Base-by-base conservation (phyloP, 179 eudicot genomes). In the Heliamphora pulchella region DNA sequence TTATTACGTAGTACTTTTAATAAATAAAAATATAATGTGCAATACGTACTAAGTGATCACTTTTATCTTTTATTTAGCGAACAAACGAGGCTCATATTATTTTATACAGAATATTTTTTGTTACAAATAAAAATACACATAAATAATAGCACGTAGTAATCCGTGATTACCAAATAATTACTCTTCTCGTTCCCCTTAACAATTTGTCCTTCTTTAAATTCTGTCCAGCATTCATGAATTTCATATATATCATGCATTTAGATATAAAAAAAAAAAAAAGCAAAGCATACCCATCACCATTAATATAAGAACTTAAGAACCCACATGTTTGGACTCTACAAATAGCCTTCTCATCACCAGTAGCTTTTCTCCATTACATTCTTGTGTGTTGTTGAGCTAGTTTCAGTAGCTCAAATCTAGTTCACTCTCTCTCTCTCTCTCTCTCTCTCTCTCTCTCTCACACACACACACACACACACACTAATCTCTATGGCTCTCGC, bases 401-500 rank as follows among this genome's bases (percentile, higher is more conserved):
- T 44, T 13, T 44, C 43, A 0, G 18, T 13, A 44, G 51, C 71
- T 31, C 31, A 31, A 31, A 31, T 31, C 31, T 31, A 31, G 31
- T 31, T 31, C 0, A 0, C 31, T 61, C 31, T 61, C 31, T n/a
- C 65, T 61, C 64, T 48, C 61, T 80, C 50, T 62, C 77, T 63
- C 71, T 70, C 73, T 54, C 51, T 67, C 18, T 17, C 44, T 59
- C 41, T 58, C 15, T 68, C 47, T 54, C 48, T 54, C 80, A 69
- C 70, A 4, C 79, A 0, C 71, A 3, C 31, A 31, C 31, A 31
- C 31, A 31, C 31, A 31, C 31, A 31, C 31, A 31, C 31, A 31
- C 31, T 31, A 31, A 31, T 31, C 31, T 31, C 31, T 15, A 91
- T 92, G 97, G 92, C 91, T 62, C 88, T 92, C 76, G 87, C 90